Percentiles rank a stretch among this genome's conserved stretches.
These are phyloP conservation scores for Seminavis robusta DNA, from an alignment of 108 stramenopile species.

Conservation along the genomic window DNA sequence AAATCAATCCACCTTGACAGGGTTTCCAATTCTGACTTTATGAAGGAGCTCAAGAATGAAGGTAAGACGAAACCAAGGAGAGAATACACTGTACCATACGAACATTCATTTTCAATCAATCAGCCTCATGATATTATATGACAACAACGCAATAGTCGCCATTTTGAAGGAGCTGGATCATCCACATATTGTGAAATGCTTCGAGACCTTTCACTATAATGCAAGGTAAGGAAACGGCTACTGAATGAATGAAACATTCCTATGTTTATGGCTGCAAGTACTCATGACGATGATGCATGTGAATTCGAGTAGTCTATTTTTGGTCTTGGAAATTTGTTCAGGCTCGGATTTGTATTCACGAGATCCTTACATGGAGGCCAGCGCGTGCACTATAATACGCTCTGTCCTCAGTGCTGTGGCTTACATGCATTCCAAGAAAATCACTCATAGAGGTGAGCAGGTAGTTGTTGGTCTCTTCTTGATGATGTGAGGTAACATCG, in stretches of 20 bases:
- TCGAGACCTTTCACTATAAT: constrained; percentile 85
- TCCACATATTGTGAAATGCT: constrained; percentile 84
- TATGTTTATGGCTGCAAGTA: too few species aligned
- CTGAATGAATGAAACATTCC: too few species aligned
- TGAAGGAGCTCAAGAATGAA: constrained; percentile 71
- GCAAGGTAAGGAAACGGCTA: too few species aligned
- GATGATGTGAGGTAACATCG: too few species aligned
- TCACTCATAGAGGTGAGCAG: constrained; percentile 91
- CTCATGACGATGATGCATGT: too few species aligned
- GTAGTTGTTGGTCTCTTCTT: too few species aligned
- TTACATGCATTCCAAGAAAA: constrained; percentile 78
- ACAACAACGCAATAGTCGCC: too few species aligned
- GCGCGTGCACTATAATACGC: constrained; percentile 48
- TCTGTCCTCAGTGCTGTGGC: constrained; percentile 50
- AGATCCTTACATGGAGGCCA: constrained; percentile 77
- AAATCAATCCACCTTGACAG: constrained; percentile 67
- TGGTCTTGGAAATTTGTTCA: constrained; percentile 59
- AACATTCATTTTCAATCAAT: too few species aligned
- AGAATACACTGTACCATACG: too few species aligned
- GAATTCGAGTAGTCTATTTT: constrained; percentile 26
- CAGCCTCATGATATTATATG: too few species aligned
- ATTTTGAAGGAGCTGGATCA: constrained; percentile 84
- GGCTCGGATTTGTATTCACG: constrained; percentile 85
- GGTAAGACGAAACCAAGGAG: too few species aligned
- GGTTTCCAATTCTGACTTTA: constrained; percentile 25